Conservation (phyloP, 768 basidiomycete genomes). For the Xerocomellus chrysenteron region DNA sequence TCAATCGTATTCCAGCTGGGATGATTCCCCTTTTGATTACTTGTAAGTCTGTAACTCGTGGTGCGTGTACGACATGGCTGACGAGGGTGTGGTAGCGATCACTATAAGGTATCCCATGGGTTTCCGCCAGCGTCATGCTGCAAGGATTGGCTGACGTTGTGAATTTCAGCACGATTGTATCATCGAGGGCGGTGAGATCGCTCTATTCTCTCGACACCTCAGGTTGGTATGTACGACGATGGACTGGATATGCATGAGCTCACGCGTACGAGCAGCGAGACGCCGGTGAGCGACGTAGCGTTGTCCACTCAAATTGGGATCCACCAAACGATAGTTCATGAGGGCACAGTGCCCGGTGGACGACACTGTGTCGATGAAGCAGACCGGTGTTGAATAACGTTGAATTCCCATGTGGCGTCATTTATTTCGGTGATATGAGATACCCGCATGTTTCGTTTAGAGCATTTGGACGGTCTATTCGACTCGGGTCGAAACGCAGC, state of each 20-base stretch:
- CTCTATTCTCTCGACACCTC: background rate
- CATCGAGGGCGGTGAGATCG: constrained; percentile 13
- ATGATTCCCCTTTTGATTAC: background rate
- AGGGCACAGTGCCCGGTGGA: background rate
- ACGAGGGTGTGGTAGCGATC: constrained; percentile 3
- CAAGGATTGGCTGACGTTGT: background rate
- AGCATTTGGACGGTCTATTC: background rate
- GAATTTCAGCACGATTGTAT: constrained; percentile 4
- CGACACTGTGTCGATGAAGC: too few relatives aligned
- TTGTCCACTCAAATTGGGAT: constrained; percentile 14
- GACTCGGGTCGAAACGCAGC: too few relatives aligned
- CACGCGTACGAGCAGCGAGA: constrained; percentile 1
- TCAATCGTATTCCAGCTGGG: background rate
- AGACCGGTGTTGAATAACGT: background rate
- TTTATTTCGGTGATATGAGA: background rate
- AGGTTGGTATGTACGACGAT: background rate
- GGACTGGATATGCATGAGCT: background rate
- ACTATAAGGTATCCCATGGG: constrained; percentile 3
- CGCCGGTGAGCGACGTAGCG: background rate
- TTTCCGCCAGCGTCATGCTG: background rate
- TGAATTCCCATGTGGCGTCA: background rate
- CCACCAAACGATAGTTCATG: background rate
- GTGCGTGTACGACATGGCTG: background rate
- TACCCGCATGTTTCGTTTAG: background rate
- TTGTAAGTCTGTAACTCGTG: constrained; percentile 4